Base-by-base conservation (phyloP, 106 monocot genomes). In the Ottelia alismoides region DNA sequence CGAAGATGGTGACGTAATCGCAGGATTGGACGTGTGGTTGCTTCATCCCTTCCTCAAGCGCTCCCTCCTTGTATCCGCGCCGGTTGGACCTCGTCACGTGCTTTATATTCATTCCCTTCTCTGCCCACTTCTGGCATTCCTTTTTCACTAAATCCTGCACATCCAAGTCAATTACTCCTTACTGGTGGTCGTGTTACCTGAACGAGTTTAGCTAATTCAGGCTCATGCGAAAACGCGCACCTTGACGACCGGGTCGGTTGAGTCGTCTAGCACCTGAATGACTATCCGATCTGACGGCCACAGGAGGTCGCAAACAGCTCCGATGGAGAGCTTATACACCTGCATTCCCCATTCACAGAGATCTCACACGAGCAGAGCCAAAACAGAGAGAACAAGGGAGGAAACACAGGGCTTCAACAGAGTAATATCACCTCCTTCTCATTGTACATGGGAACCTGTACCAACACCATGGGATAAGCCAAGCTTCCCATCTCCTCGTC, bases 241-340 rank as follows among this genome's bases (percentile, higher is more conserved):
- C 70, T 67, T 74, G 45, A 79, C 56, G 9, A 51, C 59, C 1
- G 58, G 56, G 46, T 79, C 79, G 2, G 79, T 79, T 30, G 79
- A 79, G 47, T 79, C 79, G 51, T 79, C 79, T 20, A 79, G 79
- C 30, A 79, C 79, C 57, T 79, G 79, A 23, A 79, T 67, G 56
- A 74, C 63, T 51, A 79, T 62, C 22, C 74, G 74, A 52, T 79
- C 79, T 16, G 79, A 40, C 55, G 79, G 79, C 79, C 79, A 79
- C 0, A 57, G 30, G 2, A 79, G 63, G 9, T 66, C 51, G 26
- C 79, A 79, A 0, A 70, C 74, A 11, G 79, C 79, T 22, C 70
- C 79, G 14, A 79, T 79, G 27, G 79, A 79, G 27, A 79, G 65
- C 61, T 79, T 52, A 55, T 79, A 79, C 17, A 79, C 79, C 78